Evolutionary conservation across 2,329 filamentous ascomycete genomes (phyloP), one percentile per base, ranked within the genome.

Genomic region (Lasiodiplodia hormozganensis): DNA sequence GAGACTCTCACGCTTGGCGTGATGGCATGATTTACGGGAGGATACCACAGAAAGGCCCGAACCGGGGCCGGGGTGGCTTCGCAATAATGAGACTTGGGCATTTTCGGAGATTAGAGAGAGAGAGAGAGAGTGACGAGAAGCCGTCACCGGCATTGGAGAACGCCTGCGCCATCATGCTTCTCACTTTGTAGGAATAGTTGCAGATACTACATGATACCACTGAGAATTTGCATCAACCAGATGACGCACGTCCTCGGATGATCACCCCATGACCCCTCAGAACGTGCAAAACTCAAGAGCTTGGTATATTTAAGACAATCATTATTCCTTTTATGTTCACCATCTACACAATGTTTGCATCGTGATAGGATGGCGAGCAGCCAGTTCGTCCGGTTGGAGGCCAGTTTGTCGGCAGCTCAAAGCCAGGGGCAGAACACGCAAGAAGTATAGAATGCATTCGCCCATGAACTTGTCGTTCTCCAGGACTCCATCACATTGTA

Each of bases 1-100:
- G n/a, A 62, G 58, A 64, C 28, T 36, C 34, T 64, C 31, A 52
- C 60, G 47, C 47, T n/a, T 52, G 28, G 60, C 60, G 60, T 52
- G 60, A 64, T 64, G 34, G 60, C 43, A 52, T 52, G 60, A 64
- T 52, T 64, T 64, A 64, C 60, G 43, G 51, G 53, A 64, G 47
- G 28, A 64, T 64, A 64, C 60, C 60, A 64, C 40, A 28, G 10
- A n/a, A 52, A 34, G 28, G 60, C 60, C 60, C 60, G 47, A 52
- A 14, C 31, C 60, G 28, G 40, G 31, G 47, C 28, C 31, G 25
- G 60, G 47, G 60, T 64, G 60, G 60, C 28, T 64, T 57, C 36
- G 28, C 58, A 38, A 52, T 64, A 38, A 52, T 64, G 25, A 64
- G 60, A 64, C 25, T 64, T 64, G 21, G 60, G 60, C 60, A 43